A percentile compares a stretch with the other conserved stretches of the same genome.
These are phyloP conservation scores for Metarhizium brunneum DNA, from an alignment of 2,329 filamentous ascomycete genomes.

Conservation along the genomic window DNA sequence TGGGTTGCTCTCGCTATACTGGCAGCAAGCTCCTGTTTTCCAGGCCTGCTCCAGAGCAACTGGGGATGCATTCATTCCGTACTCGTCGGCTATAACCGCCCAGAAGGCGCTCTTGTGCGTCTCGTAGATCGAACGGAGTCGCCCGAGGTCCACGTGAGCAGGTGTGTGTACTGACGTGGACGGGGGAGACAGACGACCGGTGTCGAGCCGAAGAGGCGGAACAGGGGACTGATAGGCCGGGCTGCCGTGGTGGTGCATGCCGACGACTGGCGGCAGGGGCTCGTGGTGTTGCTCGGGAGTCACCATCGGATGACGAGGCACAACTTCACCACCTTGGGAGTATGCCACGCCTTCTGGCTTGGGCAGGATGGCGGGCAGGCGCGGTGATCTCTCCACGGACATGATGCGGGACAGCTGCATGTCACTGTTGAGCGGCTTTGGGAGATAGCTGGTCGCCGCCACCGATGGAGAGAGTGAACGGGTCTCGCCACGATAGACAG, in stretches of 20 bases:
- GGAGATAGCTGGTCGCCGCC: conserved; percentile 34
- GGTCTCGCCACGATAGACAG: conserved; percentile 38
- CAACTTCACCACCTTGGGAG: conserved; percentile 21
- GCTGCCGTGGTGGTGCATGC: conserved; percentile 20
- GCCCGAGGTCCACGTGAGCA: conserved; percentile 50
- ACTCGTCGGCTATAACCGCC: conserved; percentile 62
- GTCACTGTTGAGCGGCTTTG: conserved; percentile 33
- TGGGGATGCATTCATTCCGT: conserved; percentile 54
- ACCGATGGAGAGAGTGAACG: conserved; percentile 40
- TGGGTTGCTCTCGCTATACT: conserved; percentile 31
- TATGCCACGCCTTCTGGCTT: conserved; percentile 50
- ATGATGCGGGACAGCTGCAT: conserved; percentile 48
- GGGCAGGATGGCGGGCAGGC: conserved; percentile 54
- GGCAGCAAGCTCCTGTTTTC: conserved; percentile 38
- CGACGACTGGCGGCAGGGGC: conserved; percentile 31
- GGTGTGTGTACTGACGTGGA: conserved; percentile 21
- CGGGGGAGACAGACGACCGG: conserved; percentile 33
- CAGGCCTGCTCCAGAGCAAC: conserved; percentile 63
- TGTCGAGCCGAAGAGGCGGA: conserved; percentile 51
- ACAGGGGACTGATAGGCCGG: conserved; percentile 26
- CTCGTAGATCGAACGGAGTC: conserved; percentile 62
- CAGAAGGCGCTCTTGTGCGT: conserved; percentile 64
- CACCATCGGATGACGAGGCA: conserved; percentile 31
- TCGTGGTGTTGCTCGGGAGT: conserved; percentile 37
- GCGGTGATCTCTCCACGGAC: conserved; percentile 32